Base-by-base conservation (phyloP, 2,329 filamentous ascomycete genomes). In the Anthostomella pinea region DNA sequence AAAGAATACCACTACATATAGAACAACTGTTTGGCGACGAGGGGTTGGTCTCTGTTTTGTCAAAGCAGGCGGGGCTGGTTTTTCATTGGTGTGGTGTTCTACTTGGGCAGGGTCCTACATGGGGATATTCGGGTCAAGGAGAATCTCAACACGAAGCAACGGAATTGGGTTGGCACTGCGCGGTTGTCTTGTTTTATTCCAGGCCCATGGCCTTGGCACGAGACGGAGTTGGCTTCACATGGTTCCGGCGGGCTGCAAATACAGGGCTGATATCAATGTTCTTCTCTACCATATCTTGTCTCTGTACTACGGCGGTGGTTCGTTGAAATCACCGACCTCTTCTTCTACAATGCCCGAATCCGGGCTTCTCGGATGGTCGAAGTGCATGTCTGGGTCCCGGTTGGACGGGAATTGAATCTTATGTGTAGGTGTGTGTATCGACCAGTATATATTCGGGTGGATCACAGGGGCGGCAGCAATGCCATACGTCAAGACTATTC, bases 1-100 rank as follows among this genome's bases (percentile, higher is more conserved):
- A 39, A 34, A 48, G 43, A 64, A 59, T 58, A 62, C 60, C 58
- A 61, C 52, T 53, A 66, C 63, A 70, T 72, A 73, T 75, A 75
- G 71, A 71, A 59, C 61, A 60, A 66, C 61, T 64, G 57, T 62
- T 57, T 60, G 58, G 59, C 59, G 52, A 56, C 58, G 54, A 55
- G 56, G 49, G 58, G 53, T 57, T 51, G 55, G 56, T 57, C 56
- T 61, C 53, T 59, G 58, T 68, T 63, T 63, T 60, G 57, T 59
- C 50, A 50, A 51, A 57, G 56, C 56, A 54, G 51, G 54, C 52
- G 52, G 56, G 49, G 45, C 21, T 40, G 45, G 41, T 49, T 40
- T 49, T 39, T 42, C 38, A 44, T 46, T 46, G 32, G 38, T 45
- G 22, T 39, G 16, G 14, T 28, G 23, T 48, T 35, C 18, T 37